Conservation (phyloP, 179 eudicot species). For the Carnegiea gigantea region DNA sequence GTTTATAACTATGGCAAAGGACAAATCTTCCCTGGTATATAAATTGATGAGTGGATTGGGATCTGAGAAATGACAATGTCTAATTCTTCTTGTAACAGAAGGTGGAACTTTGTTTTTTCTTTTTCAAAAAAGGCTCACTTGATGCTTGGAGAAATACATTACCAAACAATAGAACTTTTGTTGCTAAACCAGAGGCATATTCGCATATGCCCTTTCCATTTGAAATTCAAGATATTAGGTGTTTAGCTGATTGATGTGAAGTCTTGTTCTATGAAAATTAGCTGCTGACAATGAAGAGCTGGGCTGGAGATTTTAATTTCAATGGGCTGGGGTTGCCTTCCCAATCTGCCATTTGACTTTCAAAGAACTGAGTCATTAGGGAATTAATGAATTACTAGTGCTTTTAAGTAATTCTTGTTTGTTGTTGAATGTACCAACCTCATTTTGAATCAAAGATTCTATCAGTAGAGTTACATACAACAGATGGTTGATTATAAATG, state of each 20-base stretch:
- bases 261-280: background rate
- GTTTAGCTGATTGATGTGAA: background rate
- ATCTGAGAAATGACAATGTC: too few relatives aligned
- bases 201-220: background rate
- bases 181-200: background rate
- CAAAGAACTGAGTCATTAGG: background rate
- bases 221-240: background rate
- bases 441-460: background rate
- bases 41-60: too few relatives aligned
- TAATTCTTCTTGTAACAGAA: too few relatives aligned
- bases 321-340: background rate
- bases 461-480: background rate
- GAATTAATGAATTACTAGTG: background rate
- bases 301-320: background rate
- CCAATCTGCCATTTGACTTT: background rate
- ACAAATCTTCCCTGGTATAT: too few relatives aligned
- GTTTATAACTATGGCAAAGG: too few relatives aligned
- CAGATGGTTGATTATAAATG: background rate
- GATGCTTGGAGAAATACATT: background rate
- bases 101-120: too few relatives aligned
- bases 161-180: background rate
- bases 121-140: background rate
- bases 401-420: background rate
- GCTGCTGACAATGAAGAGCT: background rate
- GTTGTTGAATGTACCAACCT: background rate